Percentiles rank a stretch among this genome's conserved stretches.
phyloP scores from a whole-genome alignment of 1,284 basidiomycete species.

The Sanghuangporus sanghuang region DNA sequence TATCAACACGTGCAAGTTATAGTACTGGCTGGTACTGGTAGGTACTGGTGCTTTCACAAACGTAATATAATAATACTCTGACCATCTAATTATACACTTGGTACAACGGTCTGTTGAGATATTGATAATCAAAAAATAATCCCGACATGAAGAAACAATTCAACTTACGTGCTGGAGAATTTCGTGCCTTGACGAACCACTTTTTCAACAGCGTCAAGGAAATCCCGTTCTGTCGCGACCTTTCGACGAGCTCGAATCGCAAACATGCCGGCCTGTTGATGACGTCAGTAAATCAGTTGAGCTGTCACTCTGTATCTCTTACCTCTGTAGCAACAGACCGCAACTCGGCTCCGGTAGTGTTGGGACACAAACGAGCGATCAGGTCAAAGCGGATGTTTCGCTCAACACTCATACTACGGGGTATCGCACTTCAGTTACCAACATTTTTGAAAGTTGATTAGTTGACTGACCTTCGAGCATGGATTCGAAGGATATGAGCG shows the following conservation, averaged over 20 bases:
- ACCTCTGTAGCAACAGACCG: slow-evolving; percentile 96
- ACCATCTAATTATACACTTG: slow-evolving; percentile 64
- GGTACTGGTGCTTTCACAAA: too few species aligned
- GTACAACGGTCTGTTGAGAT: slow-evolving; percentile 50
- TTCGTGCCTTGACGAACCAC: slow-evolving; percentile 97
- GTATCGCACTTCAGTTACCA: slow-evolving; percentile 12
- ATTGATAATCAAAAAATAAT: slow-evolving; percentile 21
- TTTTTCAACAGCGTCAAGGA: slow-evolving; percentile 97
- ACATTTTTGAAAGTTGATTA: background rate
- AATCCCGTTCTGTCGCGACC: slow-evolving; percentile 96
- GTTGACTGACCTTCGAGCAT: slow-evolving; percentile 76
- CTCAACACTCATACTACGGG: slow-evolving; percentile 90
- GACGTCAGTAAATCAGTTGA: background rate
- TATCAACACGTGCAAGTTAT: background rate
- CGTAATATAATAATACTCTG: background rate
- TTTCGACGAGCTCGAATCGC: slow-evolving; percentile 96
- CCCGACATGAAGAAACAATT: background rate
- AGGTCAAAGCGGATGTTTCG: slow-evolving; percentile 97
- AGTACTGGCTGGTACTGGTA: too few species aligned
- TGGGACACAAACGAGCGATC: slow-evolving; percentile 95
- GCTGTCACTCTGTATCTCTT: slow-evolving; percentile 21
- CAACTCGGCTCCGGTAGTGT: slow-evolving; percentile 96
- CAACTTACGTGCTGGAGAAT: slow-evolving; percentile 82
- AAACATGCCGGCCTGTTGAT: slow-evolving; percentile 92
- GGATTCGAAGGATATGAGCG: slow-evolving; percentile 95